Evolutionary conservation across 2,329 filamentous ascomycete species (phyloP), one percentile per base, ranked within the genome.

Genomic region (Colletotrichum lindemuthianum): DNA sequence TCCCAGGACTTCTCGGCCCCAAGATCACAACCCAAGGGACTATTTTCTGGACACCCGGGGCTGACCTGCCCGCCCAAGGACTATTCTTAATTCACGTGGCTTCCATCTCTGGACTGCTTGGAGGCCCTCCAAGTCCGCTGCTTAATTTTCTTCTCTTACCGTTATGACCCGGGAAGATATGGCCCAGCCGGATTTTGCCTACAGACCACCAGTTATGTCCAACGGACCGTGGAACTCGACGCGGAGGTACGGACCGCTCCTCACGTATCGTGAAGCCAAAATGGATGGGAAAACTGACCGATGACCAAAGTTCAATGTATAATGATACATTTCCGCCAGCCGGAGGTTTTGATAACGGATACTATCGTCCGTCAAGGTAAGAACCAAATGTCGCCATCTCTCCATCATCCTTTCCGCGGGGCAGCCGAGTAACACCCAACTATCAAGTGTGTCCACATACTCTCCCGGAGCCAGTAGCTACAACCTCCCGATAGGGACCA

Each of bases 171-270:
- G 73, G 65, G 73, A 74, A 72, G 74, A 78, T 67, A 81, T 83
- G 81, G 77, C 79, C 48, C 80, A 82, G 68, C 77, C 79, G 71
- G 79, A 83, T 58, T 77, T 81, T 77, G 76, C 78, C 67, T 84
- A 84, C 75, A 80, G 78, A 72, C 77, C 74, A 67, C 72, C 82
- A 69, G 75, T 76, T 71, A 78, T 79, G 74, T 75, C 81, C 66
- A 79, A 78, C 74, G 78, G 81, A 70, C 78, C 81, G 63, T 86
- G 84, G 84, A 79, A 80, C 68, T 73, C 81, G 68, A 76, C 80
- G 69, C 82, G 81, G 76, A 86, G 83, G 84, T 86, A 81, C 80
- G 82, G 76, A 73, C 64, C 70, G 51, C 61, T 65, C 47, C 65
- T 37, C n/a, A 44, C 43, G 33, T 48, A 16, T 65, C 36, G 45